Evolutionary conservation across 148 eudicot genomes (phyloP).

Genomic region (Cornus kousa): DNA sequence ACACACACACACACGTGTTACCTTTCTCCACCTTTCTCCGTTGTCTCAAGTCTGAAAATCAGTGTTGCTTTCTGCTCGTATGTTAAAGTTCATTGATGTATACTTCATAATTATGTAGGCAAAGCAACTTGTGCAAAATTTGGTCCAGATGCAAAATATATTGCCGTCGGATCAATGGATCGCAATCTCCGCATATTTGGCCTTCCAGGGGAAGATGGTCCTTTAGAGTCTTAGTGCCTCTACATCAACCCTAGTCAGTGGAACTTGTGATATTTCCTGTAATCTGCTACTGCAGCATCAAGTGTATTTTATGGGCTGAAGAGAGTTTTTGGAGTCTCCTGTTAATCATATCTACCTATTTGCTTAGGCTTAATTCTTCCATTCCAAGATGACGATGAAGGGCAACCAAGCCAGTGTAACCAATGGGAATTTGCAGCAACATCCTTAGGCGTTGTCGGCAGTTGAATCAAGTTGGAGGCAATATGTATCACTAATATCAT

Average conservation of each 20-base stretch:
- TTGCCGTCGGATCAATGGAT: slow-evolving; percentile 88
- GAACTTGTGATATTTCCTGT: background rate
- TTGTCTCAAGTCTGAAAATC: background rate
- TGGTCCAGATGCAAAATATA: slow-evolving; percentile 84
- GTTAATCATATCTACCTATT: background rate
- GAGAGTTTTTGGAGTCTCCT: background rate
- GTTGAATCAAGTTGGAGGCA: background rate
- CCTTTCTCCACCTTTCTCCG: background rate
- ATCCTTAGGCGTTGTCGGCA: background rate
- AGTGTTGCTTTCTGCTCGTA: background rate
- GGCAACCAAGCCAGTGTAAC: background rate
- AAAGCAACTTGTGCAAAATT: slow-evolving; percentile 70
- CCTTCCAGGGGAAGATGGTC: slow-evolving; percentile 58
- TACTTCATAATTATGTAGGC: slow-evolving; percentile 44
- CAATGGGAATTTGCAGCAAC: background rate
- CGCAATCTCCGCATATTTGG: slow-evolving; percentile 93
- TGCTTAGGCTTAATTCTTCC: no score
- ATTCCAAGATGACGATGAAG: background rate
- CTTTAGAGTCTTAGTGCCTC: slow-evolving; percentile 31
- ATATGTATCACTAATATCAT: background rate
- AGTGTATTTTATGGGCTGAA: background rate
- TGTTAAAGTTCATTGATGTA: background rate
- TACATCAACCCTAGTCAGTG: background rate
- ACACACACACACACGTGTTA: background rate
- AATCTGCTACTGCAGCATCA: background rate